These are phyloP conservation scores for Apiotrichum porosum DNA, from an alignment of 1,284 basidiomycete genomes.

Conservation along the genomic window DNA sequence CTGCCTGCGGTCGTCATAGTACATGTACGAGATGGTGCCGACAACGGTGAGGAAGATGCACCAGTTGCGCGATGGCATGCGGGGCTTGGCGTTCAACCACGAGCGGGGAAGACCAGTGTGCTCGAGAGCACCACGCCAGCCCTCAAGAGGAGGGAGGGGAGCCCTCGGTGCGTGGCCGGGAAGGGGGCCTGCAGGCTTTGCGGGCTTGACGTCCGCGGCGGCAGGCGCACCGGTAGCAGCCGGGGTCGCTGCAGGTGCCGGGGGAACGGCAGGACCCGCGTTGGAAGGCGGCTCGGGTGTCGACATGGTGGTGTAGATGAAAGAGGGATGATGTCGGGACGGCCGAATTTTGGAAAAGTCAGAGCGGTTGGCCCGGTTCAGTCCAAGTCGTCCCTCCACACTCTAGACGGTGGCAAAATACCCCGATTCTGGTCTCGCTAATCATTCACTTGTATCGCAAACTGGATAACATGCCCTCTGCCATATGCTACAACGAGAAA, in stretches of 20 bases:
- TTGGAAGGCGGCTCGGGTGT: slow-evolving; percentile 2
- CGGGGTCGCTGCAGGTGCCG: neutral
- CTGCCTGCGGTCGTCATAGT: slow-evolving; percentile 77
- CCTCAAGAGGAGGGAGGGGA: slow-evolving; percentile 26
- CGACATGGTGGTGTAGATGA: slow-evolving; percentile 1
- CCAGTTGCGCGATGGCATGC: slow-evolving; percentile 85
- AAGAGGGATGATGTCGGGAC: neutral
- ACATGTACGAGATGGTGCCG: slow-evolving; percentile 64
- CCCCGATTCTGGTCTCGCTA: too few relatives aligned
- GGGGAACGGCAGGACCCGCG: neutral
- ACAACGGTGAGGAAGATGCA: slow-evolving; percentile 74
- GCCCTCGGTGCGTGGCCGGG: slow-evolving; percentile 4
- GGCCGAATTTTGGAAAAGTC: neutral
- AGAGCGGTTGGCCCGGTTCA: too few relatives aligned
- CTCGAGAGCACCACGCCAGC: slow-evolving; percentile 45
- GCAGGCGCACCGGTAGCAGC: neutral
- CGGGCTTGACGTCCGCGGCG: neutral
- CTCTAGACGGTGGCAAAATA: too few relatives aligned
- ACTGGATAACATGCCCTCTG: too few relatives aligned
- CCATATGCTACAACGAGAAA: too few relatives aligned
- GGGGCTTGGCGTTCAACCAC: slow-evolving; percentile 50
- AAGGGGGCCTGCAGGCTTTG: neutral
- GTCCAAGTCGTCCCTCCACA: too few relatives aligned
- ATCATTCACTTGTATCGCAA: too few relatives aligned
- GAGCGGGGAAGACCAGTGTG: slow-evolving; percentile 51